Evolutionary conservation across 129 eudicot genomes (phyloP).

Genomic region (Dittrichia graveolens): DNA sequence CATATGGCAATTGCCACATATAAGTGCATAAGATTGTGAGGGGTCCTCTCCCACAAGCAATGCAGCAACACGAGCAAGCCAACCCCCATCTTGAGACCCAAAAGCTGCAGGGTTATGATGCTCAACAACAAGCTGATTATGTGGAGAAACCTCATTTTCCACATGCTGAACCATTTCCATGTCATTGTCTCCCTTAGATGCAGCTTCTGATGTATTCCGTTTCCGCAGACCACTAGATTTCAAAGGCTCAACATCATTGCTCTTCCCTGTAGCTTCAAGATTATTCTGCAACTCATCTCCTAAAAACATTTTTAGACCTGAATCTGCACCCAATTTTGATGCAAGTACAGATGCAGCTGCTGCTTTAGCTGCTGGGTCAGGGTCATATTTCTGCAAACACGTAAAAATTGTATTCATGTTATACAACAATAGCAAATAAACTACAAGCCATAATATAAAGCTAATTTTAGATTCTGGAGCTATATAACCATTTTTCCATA

Average conservation of each 20-base stretch:
- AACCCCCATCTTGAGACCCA: conserved; percentile 66
- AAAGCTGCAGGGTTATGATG: conserved; percentile 55
- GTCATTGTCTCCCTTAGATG: conserved; percentile 47
- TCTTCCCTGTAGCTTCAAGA: conserved; percentile 52
- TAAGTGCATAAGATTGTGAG: conserved; percentile 84
- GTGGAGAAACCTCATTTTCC: conserved; percentile 42
- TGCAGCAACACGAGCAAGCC: conserved; percentile 89
- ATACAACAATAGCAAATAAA: not conserved
- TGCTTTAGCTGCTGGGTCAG: conserved; percentile 95
- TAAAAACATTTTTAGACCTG: conserved; percentile 68
- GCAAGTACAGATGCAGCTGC: conserved; percentile 95
- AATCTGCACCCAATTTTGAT: conserved; percentile 80
- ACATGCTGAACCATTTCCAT: conserved; percentile 43
- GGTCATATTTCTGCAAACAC: conserved; percentile 79
- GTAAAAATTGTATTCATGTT: not conserved
- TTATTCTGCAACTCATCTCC: conserved; percentile 53
- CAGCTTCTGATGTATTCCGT: conserved; percentile 48
- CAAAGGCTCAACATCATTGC: conserved; percentile 64
- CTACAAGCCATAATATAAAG: too few species aligned
- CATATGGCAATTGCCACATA: conserved; percentile 94
- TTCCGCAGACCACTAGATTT: conserved; percentile 69
- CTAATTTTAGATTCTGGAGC: too few species aligned
- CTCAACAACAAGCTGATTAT: conserved; percentile 62
- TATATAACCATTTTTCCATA: too few species aligned
- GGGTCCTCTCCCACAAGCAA: conserved; percentile 99